phyloP scores from a whole-genome alignment of 192 early-diverging fungal species.

The Neocallimastix lanati region DNA sequence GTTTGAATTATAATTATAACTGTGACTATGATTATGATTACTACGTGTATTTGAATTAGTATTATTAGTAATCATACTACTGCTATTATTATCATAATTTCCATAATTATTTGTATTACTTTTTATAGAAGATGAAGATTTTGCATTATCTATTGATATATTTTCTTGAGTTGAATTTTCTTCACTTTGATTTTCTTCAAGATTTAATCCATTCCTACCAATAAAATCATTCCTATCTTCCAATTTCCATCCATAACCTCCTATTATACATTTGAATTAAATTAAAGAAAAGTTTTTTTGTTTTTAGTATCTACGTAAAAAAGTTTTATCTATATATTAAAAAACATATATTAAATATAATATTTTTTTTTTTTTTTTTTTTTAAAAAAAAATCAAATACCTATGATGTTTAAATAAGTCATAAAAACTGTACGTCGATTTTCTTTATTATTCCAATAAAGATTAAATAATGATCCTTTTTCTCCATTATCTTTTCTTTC shows the following conservation, averaged over 20 bases:
- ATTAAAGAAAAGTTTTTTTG: not conserved
- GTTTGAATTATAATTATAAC: not conserved
- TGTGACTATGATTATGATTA: not conserved
- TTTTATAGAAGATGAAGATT: not conserved
- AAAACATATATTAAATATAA: too few relatives aligned
- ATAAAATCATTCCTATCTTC: not conserved
- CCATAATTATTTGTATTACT: not conserved
- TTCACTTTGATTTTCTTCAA: not conserved
- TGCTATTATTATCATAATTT: not conserved
- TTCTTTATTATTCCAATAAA: not conserved
- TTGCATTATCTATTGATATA: not conserved
- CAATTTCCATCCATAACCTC: not conserved
- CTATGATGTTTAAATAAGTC: too few relatives aligned
- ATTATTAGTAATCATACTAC: not conserved
- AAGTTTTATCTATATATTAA: too few relatives aligned
- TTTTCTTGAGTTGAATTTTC: not conserved
- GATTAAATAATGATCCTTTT: not conserved
- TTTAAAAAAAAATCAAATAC: too few relatives aligned
- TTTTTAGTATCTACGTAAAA: too few relatives aligned
- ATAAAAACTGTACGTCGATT: not conserved
- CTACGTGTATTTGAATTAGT: not conserved
- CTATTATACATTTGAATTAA: too few relatives aligned
- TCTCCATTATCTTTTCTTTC: not conserved
- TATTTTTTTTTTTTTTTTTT: too few relatives aligned
- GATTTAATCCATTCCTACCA: not conserved